phyloP scores from a whole-genome alignment of 306 rosid species.

The cucumber (Cucumis sativus) region DNA sequence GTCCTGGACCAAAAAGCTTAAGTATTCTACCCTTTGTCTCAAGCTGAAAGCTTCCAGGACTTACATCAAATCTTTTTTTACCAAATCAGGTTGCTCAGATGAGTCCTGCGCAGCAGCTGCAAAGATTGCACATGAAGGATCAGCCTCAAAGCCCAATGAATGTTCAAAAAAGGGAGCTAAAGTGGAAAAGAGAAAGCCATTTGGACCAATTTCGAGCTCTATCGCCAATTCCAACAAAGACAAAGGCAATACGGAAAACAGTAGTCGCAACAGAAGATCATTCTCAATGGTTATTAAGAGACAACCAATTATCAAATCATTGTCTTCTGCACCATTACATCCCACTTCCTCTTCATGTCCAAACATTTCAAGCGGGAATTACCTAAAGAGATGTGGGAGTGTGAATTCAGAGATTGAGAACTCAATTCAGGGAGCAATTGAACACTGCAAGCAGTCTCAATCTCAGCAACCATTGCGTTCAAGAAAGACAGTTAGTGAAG shows the following conservation, averaged over 20 bases:
- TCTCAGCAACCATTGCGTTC: constrained; percentile 30
- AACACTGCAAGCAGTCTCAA: constrained; percentile 83
- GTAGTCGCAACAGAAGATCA: constrained; percentile 59
- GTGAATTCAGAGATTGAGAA: constrained; percentile 65
- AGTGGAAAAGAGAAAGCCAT: constrained; percentile 35
- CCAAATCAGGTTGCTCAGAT: constrained; percentile 66
- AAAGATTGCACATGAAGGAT: constrained; percentile 55
- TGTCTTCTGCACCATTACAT: constrained; percentile 19
- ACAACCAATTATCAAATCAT: constrained; percentile 22
- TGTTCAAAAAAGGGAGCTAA: constrained; percentile 26
- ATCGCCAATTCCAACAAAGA: constrained; percentile 26
- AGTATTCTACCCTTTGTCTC: constrained; percentile 53
- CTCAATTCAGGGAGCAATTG: constrained; percentile 95
- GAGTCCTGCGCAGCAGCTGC: constrained; percentile 56
- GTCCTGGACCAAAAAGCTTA: constrained; percentile 76
- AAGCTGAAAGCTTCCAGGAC: constrained; percentile 82
- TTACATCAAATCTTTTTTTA: constrained; percentile 71
- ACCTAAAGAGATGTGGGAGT: constrained; percentile 71
- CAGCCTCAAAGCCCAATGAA: constrained; percentile 48
- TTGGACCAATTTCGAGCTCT: constrained; percentile 42
- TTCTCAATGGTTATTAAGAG: constrained; percentile 60
- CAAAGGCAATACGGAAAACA: constrained; percentile 24
- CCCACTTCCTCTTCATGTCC: constrained; percentile 36
- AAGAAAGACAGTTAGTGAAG: constrained; percentile 35
- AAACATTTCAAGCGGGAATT: constrained; percentile 29